Base-by-base conservation (phyloP, 108 stramenopile species). In the Mediolabrus comicus region DNA sequence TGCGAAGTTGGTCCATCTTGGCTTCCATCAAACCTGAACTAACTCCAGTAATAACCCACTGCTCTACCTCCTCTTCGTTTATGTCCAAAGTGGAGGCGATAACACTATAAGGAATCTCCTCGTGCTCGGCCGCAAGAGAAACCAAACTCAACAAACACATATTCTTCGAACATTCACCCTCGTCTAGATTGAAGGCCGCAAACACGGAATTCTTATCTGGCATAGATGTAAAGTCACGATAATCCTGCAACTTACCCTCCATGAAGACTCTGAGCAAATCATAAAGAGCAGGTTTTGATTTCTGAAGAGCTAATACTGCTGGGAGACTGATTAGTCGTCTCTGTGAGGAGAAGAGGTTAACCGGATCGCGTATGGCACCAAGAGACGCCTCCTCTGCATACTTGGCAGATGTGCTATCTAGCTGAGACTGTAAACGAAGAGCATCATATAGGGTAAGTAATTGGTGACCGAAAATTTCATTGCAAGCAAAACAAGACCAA, bases 1-100 rank as follows among this genome's bases (percentile, higher is more conserved):
- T 58, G 33, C 80, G 75, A 46, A 95, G 65, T 60, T 95, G 94
- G 65, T 95, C 94, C 91, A 95, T 95, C 72, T 92, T 95, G 62
- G 91, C 90, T 17, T 84, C 79, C 61, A 95, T 73, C 51, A 95
- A 74, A 8, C 91, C 94, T 14, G 82, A 86, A 33, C 83, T 82
- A 19, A 95, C 86, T 17, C 86, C 94, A 31, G 83, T 77, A 72
- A 95, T 92, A 49, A 95, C 91, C 91, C 91, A 92, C 30, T 74
- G 83, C 60, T 95, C 94, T 10, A 95, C 94, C 54, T 89, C 81
- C 9, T 85, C 80, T 57, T 74, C 69, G n/a, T 57, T 55, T 26
- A 90, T 67, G 24, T 90, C 85, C 39, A 95, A 69, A 14, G 90
- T 90, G 12, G 83, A 63, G 3, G 89, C 89, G 19, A 95, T 87